Conservation (phyloP, 345 rosid species). For the Eutrema japonicum region DNA sequence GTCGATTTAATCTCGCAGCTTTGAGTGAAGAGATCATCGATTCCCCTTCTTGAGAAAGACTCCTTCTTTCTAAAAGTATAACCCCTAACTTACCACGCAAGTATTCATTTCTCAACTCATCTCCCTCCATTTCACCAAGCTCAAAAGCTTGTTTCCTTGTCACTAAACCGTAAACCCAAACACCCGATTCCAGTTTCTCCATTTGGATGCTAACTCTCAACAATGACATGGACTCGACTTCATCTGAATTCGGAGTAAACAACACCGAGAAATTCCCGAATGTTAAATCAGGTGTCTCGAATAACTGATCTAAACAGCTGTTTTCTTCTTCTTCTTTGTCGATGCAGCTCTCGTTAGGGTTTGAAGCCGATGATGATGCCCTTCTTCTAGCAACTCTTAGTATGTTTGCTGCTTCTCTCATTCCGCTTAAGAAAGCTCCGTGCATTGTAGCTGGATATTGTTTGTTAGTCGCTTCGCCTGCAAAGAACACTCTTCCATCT, state of each 20-base stretch:
- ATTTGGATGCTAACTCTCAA: conserved; percentile 52
- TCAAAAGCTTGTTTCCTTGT: conserved; percentile 59
- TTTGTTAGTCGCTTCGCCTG: conserved; percentile 95
- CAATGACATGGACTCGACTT: conserved; percentile 54
- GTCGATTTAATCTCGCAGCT: conserved; percentile 50
- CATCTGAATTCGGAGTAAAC: conserved; percentile 62
- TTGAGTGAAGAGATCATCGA: conserved; percentile 58
- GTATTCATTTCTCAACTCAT: conserved; percentile 52
- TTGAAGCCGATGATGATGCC: conserved; percentile 41
- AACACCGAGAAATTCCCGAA: conserved; percentile 60
- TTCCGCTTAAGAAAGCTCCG: conserved; percentile 94
- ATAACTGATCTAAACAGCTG: conserved; percentile 49
- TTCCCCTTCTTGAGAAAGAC: conserved; percentile 53
- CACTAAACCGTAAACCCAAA: conserved; percentile 58
- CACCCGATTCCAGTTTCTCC: conserved; percentile 37
- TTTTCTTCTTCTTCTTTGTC: conserved; percentile 36
- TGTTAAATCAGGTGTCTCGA: conserved; percentile 57
- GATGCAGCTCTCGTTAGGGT: conserved; percentile 32
- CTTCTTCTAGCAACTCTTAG: conserved; percentile 76
- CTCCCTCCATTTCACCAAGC: conserved; percentile 57
- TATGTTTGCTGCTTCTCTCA: conserved; percentile 96
- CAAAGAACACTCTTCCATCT: conserved; percentile 94
- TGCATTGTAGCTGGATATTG: conserved; percentile 99
- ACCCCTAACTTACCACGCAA: conserved; percentile 49
- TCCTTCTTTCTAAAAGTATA: conserved; percentile 54